Conservation (phyloP, 352 stramenopile genomes). For the Albugo laibachii region DNA sequence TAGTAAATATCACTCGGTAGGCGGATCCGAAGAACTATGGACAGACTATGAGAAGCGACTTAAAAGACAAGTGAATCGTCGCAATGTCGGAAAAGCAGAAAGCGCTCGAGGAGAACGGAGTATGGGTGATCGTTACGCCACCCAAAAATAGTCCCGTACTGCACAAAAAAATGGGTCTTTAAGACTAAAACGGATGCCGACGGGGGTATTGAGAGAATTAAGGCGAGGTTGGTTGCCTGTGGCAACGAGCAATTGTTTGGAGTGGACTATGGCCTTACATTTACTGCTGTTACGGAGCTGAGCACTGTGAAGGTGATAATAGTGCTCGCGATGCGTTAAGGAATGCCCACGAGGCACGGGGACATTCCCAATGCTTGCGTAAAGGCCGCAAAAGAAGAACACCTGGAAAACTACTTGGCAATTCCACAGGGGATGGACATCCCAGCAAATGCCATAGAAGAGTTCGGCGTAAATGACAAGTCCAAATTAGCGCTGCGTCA, state of each 20-base stretch:
- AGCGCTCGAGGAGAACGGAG: background rate
- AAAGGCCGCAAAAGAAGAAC: slow-evolving; percentile 1
- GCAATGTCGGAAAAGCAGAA: background rate
- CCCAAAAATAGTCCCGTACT: background rate
- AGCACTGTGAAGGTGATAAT: slow-evolving; percentile 2
- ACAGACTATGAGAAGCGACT: background rate
- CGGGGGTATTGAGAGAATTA: background rate
- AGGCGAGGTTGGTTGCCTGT: background rate
- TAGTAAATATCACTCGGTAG: background rate
- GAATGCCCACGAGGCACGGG: background rate
- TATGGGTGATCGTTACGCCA: background rate
- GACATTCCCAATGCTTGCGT: slow-evolving; percentile 4
- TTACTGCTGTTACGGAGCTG: background rate
- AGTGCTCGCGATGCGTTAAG: background rate
- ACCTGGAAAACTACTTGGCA: slow-evolving; percentile 4
- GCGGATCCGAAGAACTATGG: background rate
- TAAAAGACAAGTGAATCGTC: background rate
- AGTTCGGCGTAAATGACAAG: no score
- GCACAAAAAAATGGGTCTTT: background rate
- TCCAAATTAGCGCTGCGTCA: background rate
- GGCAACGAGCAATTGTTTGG: background rate
- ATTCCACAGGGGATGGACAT: background rate
- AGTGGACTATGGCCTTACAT: background rate
- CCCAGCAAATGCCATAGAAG: no score
- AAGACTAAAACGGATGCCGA: background rate